Conservation (phyloP, 495 filamentous ascomycete species). For the Hypoxylon fuscum region DNA sequence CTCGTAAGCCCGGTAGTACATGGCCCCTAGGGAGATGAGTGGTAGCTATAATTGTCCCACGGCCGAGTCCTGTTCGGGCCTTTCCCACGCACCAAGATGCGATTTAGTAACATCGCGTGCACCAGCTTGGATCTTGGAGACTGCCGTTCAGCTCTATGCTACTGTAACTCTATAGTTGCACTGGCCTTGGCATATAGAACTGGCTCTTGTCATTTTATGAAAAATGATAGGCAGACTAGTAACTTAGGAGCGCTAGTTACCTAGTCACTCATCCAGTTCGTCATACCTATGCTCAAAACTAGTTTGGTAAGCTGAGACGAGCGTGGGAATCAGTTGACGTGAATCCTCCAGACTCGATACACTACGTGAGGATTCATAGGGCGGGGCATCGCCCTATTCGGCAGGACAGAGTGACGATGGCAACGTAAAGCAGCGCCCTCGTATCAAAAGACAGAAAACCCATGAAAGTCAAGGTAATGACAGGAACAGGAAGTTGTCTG, state of each 20-base stretch:
- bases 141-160: constrained; percentile 4
- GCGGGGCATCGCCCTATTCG: constrained; percentile 4
- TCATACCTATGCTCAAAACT: neutral
- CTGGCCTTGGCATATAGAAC: neutral
- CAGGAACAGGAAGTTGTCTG: constrained; percentile 12
- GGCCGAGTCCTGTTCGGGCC: constrained; percentile 9
- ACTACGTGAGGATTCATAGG: constrained; percentile 6
- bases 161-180: constrained; percentile 1
- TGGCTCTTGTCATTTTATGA: neutral
- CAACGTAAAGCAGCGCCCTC: neutral
- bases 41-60: constrained; percentile 9
- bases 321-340: neutral
- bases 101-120: constrained; percentile 4
- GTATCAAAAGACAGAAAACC: neutral
- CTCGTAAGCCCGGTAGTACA: too few species aligned
- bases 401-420: constrained; percentile 9
- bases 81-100: constrained; percentile 10
- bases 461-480: neutral
- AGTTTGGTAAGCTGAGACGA: neutral
- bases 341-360: constrained; percentile 7
- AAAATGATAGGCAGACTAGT: neutral
- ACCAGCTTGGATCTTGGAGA: constrained; percentile 2
- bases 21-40: neutral
- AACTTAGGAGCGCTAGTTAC: neutral
- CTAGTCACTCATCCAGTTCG: neutral